Base-by-base conservation (phyloP, 441 rosid species). In the Arabidopsis lyrata region DNA sequence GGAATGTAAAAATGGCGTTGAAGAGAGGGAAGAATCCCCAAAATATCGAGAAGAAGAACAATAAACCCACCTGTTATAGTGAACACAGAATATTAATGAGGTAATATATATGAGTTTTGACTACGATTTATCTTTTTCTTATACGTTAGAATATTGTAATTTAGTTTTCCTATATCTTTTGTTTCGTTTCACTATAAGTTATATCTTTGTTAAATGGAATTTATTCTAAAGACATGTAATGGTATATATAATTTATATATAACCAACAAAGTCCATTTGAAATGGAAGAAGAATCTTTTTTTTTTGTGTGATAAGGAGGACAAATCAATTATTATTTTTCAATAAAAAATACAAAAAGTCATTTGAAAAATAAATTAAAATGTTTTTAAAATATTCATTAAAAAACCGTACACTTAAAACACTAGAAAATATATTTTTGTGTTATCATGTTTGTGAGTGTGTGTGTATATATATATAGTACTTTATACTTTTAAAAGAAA, bases 21-120 rank as follows among this genome's bases (percentile, higher is more conserved):
- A 81, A 90, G 63, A 94, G 82, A 41, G 98, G 97, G 68, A 86
- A 90, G 73, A 94, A 87, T 1, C 97, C 96, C 98, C 98, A 94
- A 57, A 94, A 94, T 69, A 88, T 88, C 29, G 98, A 90, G 86
- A 86, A 94, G 78, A 94, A 94, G 80, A 91, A 94, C 14, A 94
- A 82, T 5, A 94, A 87, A 32, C 98, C 96, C 29, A 94, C 90
- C 98, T 94, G 86, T 79, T 53, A 57, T 32, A 34, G 34, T 61
- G 34, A 58, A 61, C 9, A 68, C 2, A 65, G 24, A 6, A 4
- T 70, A 10, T 36, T 59, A 20, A 3, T 22, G 8, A 3, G 8
- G 24, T 5, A 15, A 24, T 12, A n/a, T 7, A n/a, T 4, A 57
- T 42, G 49, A 5, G 2, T 35, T 7, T 34, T 32, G 15, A 66